Evolutionary conservation across 495 filamentous ascomycete species (phyloP), one percentile per base, ranked within the genome.

Genomic region (Cercophora newfieldiana): DNA sequence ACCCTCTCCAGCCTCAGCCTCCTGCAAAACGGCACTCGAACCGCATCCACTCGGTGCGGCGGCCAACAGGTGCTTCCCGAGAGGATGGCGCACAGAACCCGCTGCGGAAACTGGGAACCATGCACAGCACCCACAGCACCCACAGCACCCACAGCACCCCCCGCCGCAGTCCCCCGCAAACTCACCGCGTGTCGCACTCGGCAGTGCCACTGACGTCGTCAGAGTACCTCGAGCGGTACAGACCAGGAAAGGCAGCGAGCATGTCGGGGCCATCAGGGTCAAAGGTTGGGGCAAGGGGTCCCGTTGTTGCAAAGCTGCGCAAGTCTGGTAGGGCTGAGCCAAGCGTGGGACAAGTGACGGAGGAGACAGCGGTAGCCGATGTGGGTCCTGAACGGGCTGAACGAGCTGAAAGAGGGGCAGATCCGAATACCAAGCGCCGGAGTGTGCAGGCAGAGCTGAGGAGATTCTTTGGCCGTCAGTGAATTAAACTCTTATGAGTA

Each of bases 401-500:
- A 44, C 37, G 12, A 44, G 18, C 18, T 2, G 37, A 44, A 44
- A 8, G 37, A 14, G 37, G 37, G 37, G 37, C 3, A 48, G 55
- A 8, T 33, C 16, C 24, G 7, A 49, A 22, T 6, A 19, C 44
- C 16, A 26, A 18, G 54, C 54, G 67, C 48, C 65, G 65, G 26
- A 69, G 69, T 55, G 60, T 76, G 65, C 75, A 76, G 33, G 30
- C 74, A 51, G 71, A 77, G 77, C 62, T 78, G 65, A 73, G 64
- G 69, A 79, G 68, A 69, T 53, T 74, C 68, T 77, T 80, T 74
- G 76, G 71, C 7, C 48, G 69, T 7, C 69, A 59, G 30, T 53
- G 8, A 18, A 1, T 49, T 14, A 12, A 55, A 19, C 12, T 1
- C 22, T 1, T 28, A 28, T 58, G 18, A 26, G 10, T 19, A 21